Conservation (phyloP, 352 stramenopile species). For the Phytopythium montanum region DNA sequence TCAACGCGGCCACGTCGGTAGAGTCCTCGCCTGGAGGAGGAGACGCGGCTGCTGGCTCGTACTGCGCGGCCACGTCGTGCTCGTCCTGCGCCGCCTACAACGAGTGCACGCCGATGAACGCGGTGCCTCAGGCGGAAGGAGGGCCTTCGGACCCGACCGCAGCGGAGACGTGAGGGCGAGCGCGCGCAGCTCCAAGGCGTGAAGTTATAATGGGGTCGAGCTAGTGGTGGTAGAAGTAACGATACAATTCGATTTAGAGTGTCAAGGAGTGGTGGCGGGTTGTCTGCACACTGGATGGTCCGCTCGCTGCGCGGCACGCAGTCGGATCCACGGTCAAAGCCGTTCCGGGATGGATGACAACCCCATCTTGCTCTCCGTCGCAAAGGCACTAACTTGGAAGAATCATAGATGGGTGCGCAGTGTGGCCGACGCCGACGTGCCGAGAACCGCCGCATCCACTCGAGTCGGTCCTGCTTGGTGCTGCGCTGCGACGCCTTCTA, state of each 20-base stretch:
- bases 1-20: slow-evolving; percentile 13
- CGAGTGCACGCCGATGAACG: slow-evolving; percentile 3
- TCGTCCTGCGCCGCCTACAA: slow-evolving; percentile 8
- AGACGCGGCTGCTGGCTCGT: slow-evolving; percentile 17
- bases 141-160: background rate
- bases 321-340: too few species aligned
- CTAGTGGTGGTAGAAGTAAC: background rate
- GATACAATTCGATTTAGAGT: background rate
- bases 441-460: slow-evolving; percentile 97
- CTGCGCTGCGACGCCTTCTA: slow-evolving; percentile 94
- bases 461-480: slow-evolving; percentile 93
- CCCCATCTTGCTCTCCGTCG: too few species aligned
- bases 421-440: slow-evolving; percentile 93
- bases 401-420: too few species aligned
- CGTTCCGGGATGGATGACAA: too few species aligned
- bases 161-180: background rate
- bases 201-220: background rate
- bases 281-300: too few species aligned
- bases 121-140: background rate
- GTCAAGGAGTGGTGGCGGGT: too few species aligned
- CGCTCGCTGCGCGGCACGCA: too few species aligned
- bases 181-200: background rate
- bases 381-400: too few species aligned
- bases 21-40: background rate
- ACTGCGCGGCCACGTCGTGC: slow-evolving; percentile 20